phyloP scores from a whole-genome alignment of 2,329 filamentous ascomycete species.

The Akanthomyces uredinophilus region DNA sequence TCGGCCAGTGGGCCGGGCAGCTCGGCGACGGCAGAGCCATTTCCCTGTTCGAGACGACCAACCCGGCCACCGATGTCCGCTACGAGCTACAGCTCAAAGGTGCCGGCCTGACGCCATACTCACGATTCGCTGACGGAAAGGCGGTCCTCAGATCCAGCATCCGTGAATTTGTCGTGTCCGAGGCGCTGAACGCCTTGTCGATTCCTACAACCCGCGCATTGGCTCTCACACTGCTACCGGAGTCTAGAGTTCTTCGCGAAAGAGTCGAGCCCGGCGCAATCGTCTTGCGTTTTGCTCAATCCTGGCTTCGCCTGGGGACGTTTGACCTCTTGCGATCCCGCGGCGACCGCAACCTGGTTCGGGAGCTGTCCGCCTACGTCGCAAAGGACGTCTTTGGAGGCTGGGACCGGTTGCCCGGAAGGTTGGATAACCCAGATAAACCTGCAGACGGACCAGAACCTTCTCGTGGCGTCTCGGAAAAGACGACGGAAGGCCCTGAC shows the following conservation, averaged over 20 bases:
- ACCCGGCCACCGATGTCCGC: constrained; percentile 61
- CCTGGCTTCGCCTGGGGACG: constrained; percentile 89
- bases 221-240: constrained; percentile 70
- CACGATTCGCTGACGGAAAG: constrained; percentile 91
- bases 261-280: constrained; percentile 84
- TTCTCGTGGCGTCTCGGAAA: constrained; percentile 47
- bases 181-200: constrained; percentile 76
- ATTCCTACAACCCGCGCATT: constrained; percentile 86
- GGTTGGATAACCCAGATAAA: constrained; percentile 47
- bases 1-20: constrained; percentile 91
- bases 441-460: constrained; percentile 39
- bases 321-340: constrained; percentile 87
- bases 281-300: constrained; percentile 84
- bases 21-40: constrained; percentile 93
- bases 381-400: constrained; percentile 84
- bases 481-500: constrained; percentile 60
- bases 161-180: constrained; percentile 87
- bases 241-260: constrained; percentile 71
- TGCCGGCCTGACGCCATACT: constrained; percentile 89
- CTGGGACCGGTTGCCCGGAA: constrained; percentile 75
- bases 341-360: constrained; percentile 69
- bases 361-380: constrained; percentile 73
- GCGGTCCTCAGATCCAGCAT: constrained; percentile 91
- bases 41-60: constrained; percentile 84
- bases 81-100: constrained; percentile 96